phyloP scores from a whole-genome alignment of 1,284 basidiomycete species.

The Blastosporella zonata region DNA sequence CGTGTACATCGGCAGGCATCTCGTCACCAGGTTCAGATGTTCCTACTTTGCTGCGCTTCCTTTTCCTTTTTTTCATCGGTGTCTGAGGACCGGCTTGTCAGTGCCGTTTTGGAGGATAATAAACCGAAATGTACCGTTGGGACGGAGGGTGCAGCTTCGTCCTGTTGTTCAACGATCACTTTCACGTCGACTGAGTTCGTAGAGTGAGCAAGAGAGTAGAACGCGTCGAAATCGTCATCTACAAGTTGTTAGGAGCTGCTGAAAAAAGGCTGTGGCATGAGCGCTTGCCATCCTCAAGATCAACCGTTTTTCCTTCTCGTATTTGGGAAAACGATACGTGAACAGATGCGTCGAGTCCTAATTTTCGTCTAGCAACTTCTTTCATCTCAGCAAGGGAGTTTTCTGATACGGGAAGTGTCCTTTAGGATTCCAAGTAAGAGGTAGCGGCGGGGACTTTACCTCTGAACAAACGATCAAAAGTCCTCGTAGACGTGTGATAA shows the following conservation, averaged over 20 bases:
- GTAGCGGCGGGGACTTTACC: constrained; percentile 35
- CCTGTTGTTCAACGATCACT: constrained; percentile 17
- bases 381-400: constrained; percentile 55
- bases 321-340: constrained; percentile 53
- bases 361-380: constrained; percentile 55
- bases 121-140: constrained; percentile 1
- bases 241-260: constrained; percentile 1
- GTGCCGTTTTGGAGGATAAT: neutral
- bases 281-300: constrained; percentile 67
- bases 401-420: constrained; percentile 37
- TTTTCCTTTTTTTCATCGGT: constrained; percentile 13
- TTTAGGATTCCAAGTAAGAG: constrained; percentile 9
- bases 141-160: neutral
- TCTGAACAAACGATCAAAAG: constrained; percentile 65
- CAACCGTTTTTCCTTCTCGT: constrained; percentile 50
- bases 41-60: constrained; percentile 6
- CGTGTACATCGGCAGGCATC: neutral
- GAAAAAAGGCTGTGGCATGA: neutral
- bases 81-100: constrained; percentile 6
- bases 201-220: constrained; percentile 44
- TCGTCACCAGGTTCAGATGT: constrained; percentile 5
- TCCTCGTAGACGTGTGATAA: constrained; percentile 47
- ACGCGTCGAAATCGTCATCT: constrained; percentile 80
- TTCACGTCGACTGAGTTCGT: constrained; percentile 24
- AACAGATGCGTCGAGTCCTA: constrained; percentile 42